phyloP scores from a whole-genome alignment of 345 rosid species.

The Arabidopsis arenosa region DNA sequence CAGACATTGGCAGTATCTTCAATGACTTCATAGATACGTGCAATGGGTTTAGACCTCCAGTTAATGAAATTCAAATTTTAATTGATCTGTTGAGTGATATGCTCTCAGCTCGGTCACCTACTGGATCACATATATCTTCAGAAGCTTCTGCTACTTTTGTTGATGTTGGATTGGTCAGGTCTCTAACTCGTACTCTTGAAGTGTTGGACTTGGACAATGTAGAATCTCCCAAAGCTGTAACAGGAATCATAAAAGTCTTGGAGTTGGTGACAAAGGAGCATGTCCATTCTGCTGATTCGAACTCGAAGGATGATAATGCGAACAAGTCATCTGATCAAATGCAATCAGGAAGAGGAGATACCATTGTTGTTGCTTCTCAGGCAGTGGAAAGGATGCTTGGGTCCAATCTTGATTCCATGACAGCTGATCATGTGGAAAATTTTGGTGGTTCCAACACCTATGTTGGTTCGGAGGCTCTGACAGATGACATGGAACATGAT shows the following conservation, averaged over 20 bases:
- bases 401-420: slow-evolving; percentile 62
- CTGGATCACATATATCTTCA: slow-evolving; percentile 77
- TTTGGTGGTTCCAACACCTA: slow-evolving; percentile 59
- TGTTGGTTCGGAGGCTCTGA: slow-evolving; percentile 82
- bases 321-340: slow-evolving; percentile 55
- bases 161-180: slow-evolving; percentile 84
- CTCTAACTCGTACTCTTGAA: slow-evolving; percentile 78
- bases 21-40: slow-evolving; percentile 69
- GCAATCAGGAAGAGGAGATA: slow-evolving; percentile 62
- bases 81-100: slow-evolving; percentile 90
- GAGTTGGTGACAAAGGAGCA: slow-evolving; percentile 96
- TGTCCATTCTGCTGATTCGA: slow-evolving; percentile 66
- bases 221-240: slow-evolving; percentile 87
- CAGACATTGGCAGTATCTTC: slow-evolving; percentile 71
- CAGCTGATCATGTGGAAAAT: slow-evolving; percentile 59
- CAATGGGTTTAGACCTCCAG: slow-evolving; percentile 63
- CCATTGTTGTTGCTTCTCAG: slow-evolving; percentile 59
- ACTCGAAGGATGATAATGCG: slow-evolving; percentile 68
- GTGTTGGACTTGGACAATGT: slow-evolving; percentile 87
- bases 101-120: slow-evolving; percentile 78
- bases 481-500: slow-evolving; percentile 95
- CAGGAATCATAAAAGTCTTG: slow-evolving; percentile 78
- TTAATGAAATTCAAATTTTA: slow-evolving; percentile 65
- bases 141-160: slow-evolving; percentile 92
- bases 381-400: slow-evolving; percentile 61